Percentiles rank a stretch among this genome's conserved stretches.
These are phyloP conservation scores for Gnetum montanum DNA, from an alignment of 75 land plant species.

Conservation along the genomic window DNA sequence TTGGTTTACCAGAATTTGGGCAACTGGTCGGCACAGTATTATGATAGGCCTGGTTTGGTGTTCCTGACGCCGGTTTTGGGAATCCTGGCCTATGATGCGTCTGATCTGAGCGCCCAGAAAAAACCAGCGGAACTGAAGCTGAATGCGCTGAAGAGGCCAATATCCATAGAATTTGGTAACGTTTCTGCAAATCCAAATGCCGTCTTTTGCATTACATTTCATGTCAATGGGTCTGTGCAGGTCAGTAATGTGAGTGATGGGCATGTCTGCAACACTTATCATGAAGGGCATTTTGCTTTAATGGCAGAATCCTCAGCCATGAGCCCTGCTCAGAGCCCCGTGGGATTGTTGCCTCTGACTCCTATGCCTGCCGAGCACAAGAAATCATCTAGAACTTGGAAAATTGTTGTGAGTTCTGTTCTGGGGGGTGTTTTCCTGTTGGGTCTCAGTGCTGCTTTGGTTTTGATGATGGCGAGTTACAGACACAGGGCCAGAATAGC, in stretches of 20 bases:
- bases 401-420: conserved; percentile 31
- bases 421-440: conserved; percentile 28
- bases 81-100: conserved; percentile 59
- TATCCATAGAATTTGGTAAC: conserved; percentile 27
- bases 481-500: conserved; percentile 17
- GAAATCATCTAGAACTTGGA: conserved; percentile 25
- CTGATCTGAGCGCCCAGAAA: conserved; percentile 31
- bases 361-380: neutral
- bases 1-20: conserved; percentile 75
- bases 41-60: conserved; percentile 28
- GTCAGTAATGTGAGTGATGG: conserved; percentile 23
- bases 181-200: conserved; percentile 9
- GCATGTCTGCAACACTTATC: conserved; percentile 33
- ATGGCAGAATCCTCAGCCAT: conserved; percentile 34
- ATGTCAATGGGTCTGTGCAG: conserved; percentile 30
- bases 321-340: conserved; percentile 16
- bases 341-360: neutral
- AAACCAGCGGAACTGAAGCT: conserved; percentile 33
- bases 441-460: conserved; percentile 20
- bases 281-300: conserved; percentile 65
- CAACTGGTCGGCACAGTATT: conserved; percentile 34
- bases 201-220: conserved; percentile 51
- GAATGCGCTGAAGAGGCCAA: conserved; percentile 25
- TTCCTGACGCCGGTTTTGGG: conserved; percentile 54
- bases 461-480: conserved; percentile 6